Evolutionary conservation across 2,329 filamentous ascomycete species (phyloP), one percentile per base, ranked within the genome.

Genomic region (Cytospora paraplurivora): DNA sequence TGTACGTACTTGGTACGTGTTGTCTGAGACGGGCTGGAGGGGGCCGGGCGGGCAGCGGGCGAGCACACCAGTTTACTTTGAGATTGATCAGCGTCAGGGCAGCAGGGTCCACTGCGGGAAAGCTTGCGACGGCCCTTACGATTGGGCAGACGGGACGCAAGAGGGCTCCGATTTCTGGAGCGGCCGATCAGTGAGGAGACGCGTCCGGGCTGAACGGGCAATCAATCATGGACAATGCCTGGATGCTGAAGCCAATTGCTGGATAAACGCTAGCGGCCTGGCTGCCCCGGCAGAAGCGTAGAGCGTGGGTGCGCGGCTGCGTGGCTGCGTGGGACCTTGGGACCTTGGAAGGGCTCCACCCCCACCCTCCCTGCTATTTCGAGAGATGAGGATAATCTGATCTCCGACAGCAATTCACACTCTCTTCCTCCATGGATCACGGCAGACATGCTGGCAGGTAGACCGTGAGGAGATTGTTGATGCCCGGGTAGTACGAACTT

Each of bases 341-440:
- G 51, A 41, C 56, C 56, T 57, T 33, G 35, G 41, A 50, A 32
- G 15, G 33, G 59, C 37, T 53, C 59, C 59, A 61, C 59, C 58
- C 58, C 27, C 33, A 51, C 37, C 51, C 32, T 47, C 4, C 56
- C 50, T 33, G 33, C 53, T 50, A 64, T 64, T 35, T 62, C 47
- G 33, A 41, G 38, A 65, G 59, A 65, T 65, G 63, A 62, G 32
- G 59, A 62, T 62, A 58, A 58, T 59, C 59, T 65, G 59, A 59
- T 33, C 55, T 50, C 19, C 35, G 55, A 21, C 19, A 19, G 50
- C n/a, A 21, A n/a, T 53, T 27, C 21, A 21, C 21, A 21, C 32
- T 21, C 49, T n/a, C 37, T 19, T 35, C 15, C 19, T 12, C 21
- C 19, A 15, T 13, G 11, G 35, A 15, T 44, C 27, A 38, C 50